Percentiles rank a stretch among this genome's conserved stretches.
phyloP scores from a whole-genome alignment of 306 rosid species.

The Pyrus bretschneideri region DNA sequence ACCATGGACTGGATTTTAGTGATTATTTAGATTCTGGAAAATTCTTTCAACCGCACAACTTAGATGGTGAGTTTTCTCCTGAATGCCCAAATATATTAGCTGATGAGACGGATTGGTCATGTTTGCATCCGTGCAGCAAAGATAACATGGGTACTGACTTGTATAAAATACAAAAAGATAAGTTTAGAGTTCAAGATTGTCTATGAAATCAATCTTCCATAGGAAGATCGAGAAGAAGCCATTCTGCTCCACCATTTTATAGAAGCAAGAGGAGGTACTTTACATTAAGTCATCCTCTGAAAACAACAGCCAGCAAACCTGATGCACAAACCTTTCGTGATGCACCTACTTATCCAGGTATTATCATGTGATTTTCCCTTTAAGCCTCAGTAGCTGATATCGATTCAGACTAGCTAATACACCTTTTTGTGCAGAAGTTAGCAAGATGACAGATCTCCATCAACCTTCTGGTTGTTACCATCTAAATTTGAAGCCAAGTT shows the following conservation, averaged over 20 bases:
- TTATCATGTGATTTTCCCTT: constrained; percentile 12
- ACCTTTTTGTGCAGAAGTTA: constrained; percentile 34
- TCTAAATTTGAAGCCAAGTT: constrained; percentile 10
- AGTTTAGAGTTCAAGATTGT: constrained; percentile 19
- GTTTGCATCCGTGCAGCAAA: constrained; percentile 19
- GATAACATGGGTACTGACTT: constrained; percentile 21
- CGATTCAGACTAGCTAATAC: constrained; percentile 11
- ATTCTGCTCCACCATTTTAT: constrained; percentile 78
- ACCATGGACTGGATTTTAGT: constrained; percentile 26
- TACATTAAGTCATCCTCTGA: constrained; percentile 39
- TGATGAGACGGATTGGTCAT: constrained; percentile 30
- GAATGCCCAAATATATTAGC: constrained; percentile 24
- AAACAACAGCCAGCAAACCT: constrained; percentile 22
- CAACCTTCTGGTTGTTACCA: constrained; percentile 19
- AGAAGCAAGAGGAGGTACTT: constrained; percentile 51
- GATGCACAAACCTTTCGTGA: constrained; percentile 21
- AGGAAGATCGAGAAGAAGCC: constrained; percentile 55
- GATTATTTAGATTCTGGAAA: constrained; percentile 24
- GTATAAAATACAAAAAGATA: constrained; percentile 23
- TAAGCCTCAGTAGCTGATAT: neutral
- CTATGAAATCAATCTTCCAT: constrained; percentile 15
- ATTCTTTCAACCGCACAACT: constrained; percentile 26
- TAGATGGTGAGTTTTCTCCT: constrained; percentile 17
- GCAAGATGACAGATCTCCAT: constrained; percentile 25
- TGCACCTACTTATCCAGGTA: constrained; percentile 44